Evolutionary conservation across 208 protist genomes (phyloP), one percentile per base, ranked within the genome.

Genomic region (Angomonas deanei): DNA sequence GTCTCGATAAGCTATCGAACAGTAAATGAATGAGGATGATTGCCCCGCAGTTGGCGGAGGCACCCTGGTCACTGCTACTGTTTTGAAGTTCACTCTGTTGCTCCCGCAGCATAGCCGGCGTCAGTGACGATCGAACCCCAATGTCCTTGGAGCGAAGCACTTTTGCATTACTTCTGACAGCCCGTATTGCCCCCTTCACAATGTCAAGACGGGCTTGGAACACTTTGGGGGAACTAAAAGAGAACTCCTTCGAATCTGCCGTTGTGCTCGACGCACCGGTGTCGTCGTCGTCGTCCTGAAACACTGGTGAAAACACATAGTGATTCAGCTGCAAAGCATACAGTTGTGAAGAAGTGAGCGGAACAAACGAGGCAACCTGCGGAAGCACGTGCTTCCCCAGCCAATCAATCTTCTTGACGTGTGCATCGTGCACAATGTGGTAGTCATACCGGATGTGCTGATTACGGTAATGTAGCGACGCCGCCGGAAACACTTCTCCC

Each of bases 401-500:
- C 87, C 91, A 96, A 48, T 81, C 76, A 39, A 68, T 57, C 10
- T 74, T 73, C 64, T 84, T 70, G 17, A 74, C 59, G 10, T 67
- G 52, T 8, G 80, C 71, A 33, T 95, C 82, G 28, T 91, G 78
- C 1, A 89, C 67, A n/a, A 78, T 48, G 70, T 88, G 82, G 69
- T 88, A 89, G 61, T 97, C 92, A 63, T 96, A 97, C 54, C 86
- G 86, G n/a, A 97, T 70, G 78, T 94, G 88, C 68, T 97, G 92
- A 52, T 93, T 82, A 13, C 86, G 74, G 72, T 97, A 97, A 76
- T 97, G 89, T 21, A 97, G 81, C 10, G 89, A 96, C 34, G 94
- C 73, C 33, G 92, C 89, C 2, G 92, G 92, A 64, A 92, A 97
- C 23, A 97, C 92, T 68, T 97, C 92, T 24, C 72, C 68, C 2